A percentile compares a stretch with the other conserved stretches of the same genome.
These are phyloP conservation scores for Penicillium sp. DNA, from an alignment of 2,329 filamentous ascomycete species.

Conservation along the genomic window DNA sequence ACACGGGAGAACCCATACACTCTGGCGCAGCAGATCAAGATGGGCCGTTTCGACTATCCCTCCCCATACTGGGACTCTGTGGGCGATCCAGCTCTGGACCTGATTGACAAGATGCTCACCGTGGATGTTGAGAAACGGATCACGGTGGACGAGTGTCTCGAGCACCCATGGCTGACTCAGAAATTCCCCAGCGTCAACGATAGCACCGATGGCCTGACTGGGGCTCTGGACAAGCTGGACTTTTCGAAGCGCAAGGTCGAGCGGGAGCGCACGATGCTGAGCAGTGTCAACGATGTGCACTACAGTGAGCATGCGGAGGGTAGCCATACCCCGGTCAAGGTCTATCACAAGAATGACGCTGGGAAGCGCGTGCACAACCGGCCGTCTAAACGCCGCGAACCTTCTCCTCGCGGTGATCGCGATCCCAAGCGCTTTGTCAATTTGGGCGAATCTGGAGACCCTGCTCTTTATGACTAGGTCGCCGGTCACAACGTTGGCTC, in stretches of 20 bases:
- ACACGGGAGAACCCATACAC: constrained; percentile 80
- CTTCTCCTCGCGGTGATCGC: constrained; percentile 66
- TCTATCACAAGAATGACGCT: constrained; percentile 71
- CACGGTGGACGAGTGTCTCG: constrained; percentile 85
- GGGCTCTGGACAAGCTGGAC: constrained; percentile 78
- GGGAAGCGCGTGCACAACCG: constrained; percentile 50
- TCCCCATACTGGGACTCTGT: constrained; percentile 94
- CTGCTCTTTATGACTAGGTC: constrained; percentile 67
- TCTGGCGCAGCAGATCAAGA: constrained; percentile 85
- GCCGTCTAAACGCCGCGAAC: constrained; percentile 53
- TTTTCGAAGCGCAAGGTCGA: constrained; percentile 78
- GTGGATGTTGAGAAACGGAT: constrained; percentile 82
- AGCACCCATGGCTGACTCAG: constrained; percentile 85
- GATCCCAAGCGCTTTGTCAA: constrained; percentile 76
- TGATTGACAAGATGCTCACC: constrained; percentile 93
- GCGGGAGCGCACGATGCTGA: constrained; percentile 83
- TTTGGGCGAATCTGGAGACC: constrained; percentile 84
- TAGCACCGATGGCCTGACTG: constrained; percentile 88
- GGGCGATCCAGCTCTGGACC: constrained; percentile 81
- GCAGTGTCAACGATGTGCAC: constrained; percentile 75
- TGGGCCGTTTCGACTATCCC: constrained; percentile 88
- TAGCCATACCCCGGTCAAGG: constrained; percentile 65
- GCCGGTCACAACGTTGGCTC: constrained; percentile 31
- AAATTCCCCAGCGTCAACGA: constrained; percentile 66
- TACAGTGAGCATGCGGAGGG: constrained; percentile 59